Base-by-base conservation (phyloP, 306 rosid genomes). In the Dryas alaskensis region DNA sequence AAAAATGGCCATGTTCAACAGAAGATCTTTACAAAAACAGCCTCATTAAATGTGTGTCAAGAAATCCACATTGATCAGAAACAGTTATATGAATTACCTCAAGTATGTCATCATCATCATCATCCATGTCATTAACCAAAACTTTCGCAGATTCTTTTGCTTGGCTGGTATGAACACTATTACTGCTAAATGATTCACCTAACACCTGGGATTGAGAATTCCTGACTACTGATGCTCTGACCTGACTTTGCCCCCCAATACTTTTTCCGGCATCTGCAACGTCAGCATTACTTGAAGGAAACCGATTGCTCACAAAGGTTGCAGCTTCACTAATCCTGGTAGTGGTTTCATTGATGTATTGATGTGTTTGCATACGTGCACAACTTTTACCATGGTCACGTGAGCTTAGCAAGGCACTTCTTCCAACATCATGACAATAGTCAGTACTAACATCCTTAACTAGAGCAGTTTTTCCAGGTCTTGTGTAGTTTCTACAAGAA, bases 81-180 rank as follows among this genome's bases (percentile, higher is more conserved):
- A 14, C 1, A 27, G 39, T 52, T 45, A 50, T 31, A 10, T 44
- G 27, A 73, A 81, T 86, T 84, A 92, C 99, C 97, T 87, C 89
- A 54, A 92, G 84, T 73, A 94, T 76, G 76, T 75, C 84, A 25
- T 93, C 96, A 2, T 84, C 92, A n/a, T 90, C 96, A 1, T 71
- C 92, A 65, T 85, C 87, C 61, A 88, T 66, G 53, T 81, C 76
- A 60, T 12, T 75, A 51, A 58, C 79, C 69, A 86, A 58, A 74
- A 75, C 42, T 60, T 78, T 77, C 58, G 77, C 59, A 68, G 88
- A 75, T 27, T 53, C 60, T 0, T 86, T 82, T 48, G 14, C 70
- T 77, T 83, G 84, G 81, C 76, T 69, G 69, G 77, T 57, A 71
- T 71, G 71, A 75, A 74, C 81, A 17, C 59, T 52, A 63, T 50